Base-by-base conservation (phyloP, 1,284 basidiomycete genomes). In the Tilletia walkeri region DNA sequence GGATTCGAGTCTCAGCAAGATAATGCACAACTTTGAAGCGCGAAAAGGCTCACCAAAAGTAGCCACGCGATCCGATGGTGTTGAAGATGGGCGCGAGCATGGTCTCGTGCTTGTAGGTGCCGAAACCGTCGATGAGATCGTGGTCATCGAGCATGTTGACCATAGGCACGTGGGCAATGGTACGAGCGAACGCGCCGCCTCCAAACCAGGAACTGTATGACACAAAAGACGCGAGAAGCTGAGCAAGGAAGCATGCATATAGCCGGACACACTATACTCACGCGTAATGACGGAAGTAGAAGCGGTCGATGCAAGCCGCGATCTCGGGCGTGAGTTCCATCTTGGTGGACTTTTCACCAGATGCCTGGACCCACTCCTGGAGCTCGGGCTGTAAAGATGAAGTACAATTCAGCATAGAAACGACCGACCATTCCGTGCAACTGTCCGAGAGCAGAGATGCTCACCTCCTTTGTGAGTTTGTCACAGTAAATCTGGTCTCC, bases 111-210 rank as follows among this genome's bases (percentile, higher is more conserved):
- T 79, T 72, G 53, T 83, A 93, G 78, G 91, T 93, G 75, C 92
- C 92, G 82, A 94, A 97, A 5, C 94, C 95, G 80, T 97, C 94
- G 76, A 96, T 96, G 88, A 88, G 77, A 70, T 84, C 88, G 79
- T 89, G 88, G 74, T 89, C 88, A 76, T 89, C 88, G 49, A 88
- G 84, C 87, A 88, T 88, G 82, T 87, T 87, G 69, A 84, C 70
- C 95, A 97, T 97, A 14, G 94, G 88, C 49, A 88, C 86, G 9
- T 85, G 90, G 69, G 92, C 90, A 83, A 96, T 97, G 4, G 95
- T 94, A 69, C 91, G 87, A 0, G 93, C 92, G 84, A 98, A 99
- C 0, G 93, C 93, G 7, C 95, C 95, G 65, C 89, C 89, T 71
- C 94, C 88, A 85, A 96, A 98, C 82, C 84, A 85, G 53, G 81